Evolutionary conservation across 2,329 filamentous ascomycete species (phyloP).

Genomic region (Talaromyces albobiverticillius): DNA sequence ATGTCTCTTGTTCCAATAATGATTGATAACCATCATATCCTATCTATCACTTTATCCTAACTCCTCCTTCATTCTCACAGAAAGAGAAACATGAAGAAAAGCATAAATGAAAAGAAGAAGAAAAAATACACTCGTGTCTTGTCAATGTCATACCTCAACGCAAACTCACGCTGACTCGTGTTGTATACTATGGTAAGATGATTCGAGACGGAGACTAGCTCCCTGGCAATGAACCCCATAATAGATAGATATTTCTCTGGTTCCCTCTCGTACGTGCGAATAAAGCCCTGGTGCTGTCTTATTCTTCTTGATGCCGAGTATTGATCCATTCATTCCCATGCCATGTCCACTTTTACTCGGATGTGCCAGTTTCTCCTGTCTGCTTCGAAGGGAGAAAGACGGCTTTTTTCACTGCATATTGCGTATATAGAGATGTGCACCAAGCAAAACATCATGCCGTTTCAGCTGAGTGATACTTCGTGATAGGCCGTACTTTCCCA

Average conservation of each 20-base stretch:
- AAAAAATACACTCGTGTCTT: neutral
- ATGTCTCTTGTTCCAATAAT: no score
- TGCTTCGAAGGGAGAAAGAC: neutral
- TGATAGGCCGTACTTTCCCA: neutral
- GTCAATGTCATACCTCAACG: neutral
- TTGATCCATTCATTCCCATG: no score
- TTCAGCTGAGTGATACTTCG: neutral
- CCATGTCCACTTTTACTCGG: no score
- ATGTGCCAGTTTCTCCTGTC: neutral
- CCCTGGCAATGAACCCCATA: neutral
- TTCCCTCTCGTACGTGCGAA: neutral
- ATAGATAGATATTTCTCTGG: neutral
- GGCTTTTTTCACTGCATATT: no score
- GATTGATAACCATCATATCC: no score
- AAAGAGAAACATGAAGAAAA: no score
- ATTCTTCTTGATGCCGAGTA: no score
- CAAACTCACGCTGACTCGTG: neutral
- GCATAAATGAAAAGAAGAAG: neutral
- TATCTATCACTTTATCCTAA: slow-evolving; percentile 4
- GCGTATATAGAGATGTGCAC: neutral
- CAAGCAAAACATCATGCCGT: neutral
- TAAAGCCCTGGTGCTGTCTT: neutral
- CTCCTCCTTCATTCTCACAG: slow-evolving; percentile 6
- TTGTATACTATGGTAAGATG: neutral
- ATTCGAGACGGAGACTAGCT: neutral